Evolutionary conservation across 352 stramenopile species (phyloP), one percentile per base, ranked within the genome.

Genomic region (Nothophytophthora sp.): DNA sequence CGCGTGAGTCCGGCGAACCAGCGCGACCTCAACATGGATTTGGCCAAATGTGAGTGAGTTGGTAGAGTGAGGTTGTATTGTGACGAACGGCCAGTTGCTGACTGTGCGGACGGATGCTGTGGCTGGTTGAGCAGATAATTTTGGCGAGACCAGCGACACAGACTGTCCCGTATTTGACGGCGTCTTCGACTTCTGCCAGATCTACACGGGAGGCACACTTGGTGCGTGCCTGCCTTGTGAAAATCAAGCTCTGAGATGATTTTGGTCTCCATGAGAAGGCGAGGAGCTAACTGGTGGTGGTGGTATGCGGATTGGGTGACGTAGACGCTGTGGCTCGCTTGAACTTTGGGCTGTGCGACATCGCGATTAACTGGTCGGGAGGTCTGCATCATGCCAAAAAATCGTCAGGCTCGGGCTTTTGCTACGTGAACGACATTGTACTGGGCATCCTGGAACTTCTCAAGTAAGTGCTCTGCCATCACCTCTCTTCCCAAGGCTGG

Each of bases 91-190:
- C 22, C 6, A 5, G 18, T 27, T 2, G 32, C 22, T 36, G 1
- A 12, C 23, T n/a, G n/a, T 34, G 9, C 40, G 50, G 24, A 38
- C 37, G 47, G 13, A 50, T 16, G n/a, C 19, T 23, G 13, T 9
- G 10, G 43, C n/a, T 0, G 44, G 16, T 9, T 76, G 30, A 10
- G 23, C 48, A 94, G 97, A 98, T 67, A 98, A 97, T 67, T 82
- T 98, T 16, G 96, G 96, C 9, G 96, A 99, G 58, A 92, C 89
- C 19, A 64, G 55, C 41, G 55, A 64, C 28, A 98, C 92, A 6
- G 97, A 99, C 72, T 99, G 97, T 70, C 97, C 97, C 5, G 90
- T 99, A 5, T 99, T 99, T 66, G 96, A 99, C 70, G 97, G 96
- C 20, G 76, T 99, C 12, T 99, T 98, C 60, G 92, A 99, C 57